These are phyloP conservation scores for Schoenoplectus triqueter DNA, from an alignment of 202 grass and related monocot species.

Conservation along the genomic window DNA sequence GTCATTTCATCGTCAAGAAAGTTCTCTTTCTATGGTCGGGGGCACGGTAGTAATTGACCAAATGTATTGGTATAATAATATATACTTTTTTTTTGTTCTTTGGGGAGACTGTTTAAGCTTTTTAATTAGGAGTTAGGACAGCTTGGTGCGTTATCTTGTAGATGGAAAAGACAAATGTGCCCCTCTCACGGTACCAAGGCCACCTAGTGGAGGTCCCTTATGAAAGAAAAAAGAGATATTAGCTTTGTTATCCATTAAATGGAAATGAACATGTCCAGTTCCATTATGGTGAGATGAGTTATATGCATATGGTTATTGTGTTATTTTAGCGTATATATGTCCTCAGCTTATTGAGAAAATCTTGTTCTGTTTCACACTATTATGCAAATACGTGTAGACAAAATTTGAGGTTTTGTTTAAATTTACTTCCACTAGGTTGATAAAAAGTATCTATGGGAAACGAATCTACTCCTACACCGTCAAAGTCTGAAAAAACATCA, in stretches of 20 bases:
- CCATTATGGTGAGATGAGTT: neutral
- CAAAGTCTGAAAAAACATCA: slow-evolving; percentile 61
- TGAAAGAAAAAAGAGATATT: too few relatives aligned
- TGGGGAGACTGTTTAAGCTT: slow-evolving; percentile 29
- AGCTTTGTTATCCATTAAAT: slow-evolving; percentile 7
- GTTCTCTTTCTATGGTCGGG: slow-evolving; percentile 9
- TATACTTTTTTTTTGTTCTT: slow-evolving; percentile 20
- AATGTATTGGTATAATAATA: slow-evolving; percentile 4
- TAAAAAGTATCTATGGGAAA: slow-evolving; percentile 56
- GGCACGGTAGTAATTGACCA: slow-evolving; percentile 22
- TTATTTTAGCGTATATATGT: slow-evolving; percentile 3
- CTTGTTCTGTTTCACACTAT: neutral
- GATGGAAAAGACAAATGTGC: slow-evolving; percentile 22
- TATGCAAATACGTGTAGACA: slow-evolving; percentile 7
- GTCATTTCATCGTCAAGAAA: slow-evolving; percentile 6
- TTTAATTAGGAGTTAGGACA: neutral
- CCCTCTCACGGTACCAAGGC: slow-evolving; percentile 17
- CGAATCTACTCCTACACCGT: slow-evolving; percentile 56
- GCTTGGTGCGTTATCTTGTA: neutral
- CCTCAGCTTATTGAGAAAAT: neutral
- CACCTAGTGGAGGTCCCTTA: neutral
- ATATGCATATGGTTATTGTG: neutral
- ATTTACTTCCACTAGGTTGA: neutral
- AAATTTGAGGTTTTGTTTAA: slow-evolving; percentile 6
- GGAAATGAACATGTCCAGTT: neutral